phyloP scores from a whole-genome alignment of 306 rosid genomes.

The Alnus rubra region DNA sequence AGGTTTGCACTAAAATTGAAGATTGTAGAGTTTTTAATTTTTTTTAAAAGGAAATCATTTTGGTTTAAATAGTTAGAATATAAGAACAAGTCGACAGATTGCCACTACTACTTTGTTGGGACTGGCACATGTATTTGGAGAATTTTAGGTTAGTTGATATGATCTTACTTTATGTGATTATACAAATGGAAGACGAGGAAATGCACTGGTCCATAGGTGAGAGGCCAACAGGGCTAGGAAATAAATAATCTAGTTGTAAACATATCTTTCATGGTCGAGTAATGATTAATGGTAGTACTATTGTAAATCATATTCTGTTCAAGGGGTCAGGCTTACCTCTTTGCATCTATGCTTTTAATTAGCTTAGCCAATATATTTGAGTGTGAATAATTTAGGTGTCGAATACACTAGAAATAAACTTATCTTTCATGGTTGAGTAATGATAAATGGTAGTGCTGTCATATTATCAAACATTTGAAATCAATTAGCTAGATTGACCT shows the following conservation, averaged over 20 bases:
- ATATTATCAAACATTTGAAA: not conserved
- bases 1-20: not conserved
- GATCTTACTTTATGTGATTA: not conserved
- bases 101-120: not conserved
- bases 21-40: too few species aligned
- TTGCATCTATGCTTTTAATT: slow-evolving; percentile 14
- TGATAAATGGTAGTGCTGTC: not conserved
- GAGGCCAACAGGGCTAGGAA: not conserved
- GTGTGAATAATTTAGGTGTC: not conserved
- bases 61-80: not conserved
- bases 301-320: not conserved
- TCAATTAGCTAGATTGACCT: not conserved
- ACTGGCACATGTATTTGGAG: not conserved
- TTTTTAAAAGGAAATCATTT: too few species aligned
- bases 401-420: not conserved
- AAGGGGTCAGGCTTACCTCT: slow-evolving; percentile 2
- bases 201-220: slow-evolving; percentile 9
- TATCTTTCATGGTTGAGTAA: not conserved
- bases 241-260: not conserved
- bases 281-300: not conserved
- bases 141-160: not conserved
- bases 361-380: slow-evolving; percentile 5
- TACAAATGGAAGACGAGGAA: slow-evolving; percentile 4
- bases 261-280: not conserved
- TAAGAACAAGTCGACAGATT: not conserved